Evolutionary conservation across 345 rosid species (phyloP).

Genomic region (Salix dunnii): DNA sequence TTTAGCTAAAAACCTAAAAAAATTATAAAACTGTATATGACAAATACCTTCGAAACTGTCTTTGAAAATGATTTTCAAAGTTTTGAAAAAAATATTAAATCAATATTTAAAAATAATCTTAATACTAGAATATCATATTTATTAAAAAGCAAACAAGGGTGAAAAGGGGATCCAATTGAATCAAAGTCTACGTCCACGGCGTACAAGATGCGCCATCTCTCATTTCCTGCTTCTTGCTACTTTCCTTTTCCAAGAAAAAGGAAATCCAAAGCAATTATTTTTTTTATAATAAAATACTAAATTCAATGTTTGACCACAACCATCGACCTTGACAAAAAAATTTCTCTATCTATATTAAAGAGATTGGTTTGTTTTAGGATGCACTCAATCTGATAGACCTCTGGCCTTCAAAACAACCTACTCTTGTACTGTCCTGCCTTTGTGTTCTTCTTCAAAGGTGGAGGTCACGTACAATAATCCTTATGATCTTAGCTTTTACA

Average conservation of each 20-base stretch:
- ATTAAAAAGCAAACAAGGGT: too few species aligned
- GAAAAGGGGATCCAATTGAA: background rate
- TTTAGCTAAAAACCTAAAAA: background rate
- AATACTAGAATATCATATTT: too few species aligned
- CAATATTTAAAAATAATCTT: too few species aligned
- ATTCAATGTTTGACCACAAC: background rate
- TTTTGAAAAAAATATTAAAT: too few species aligned
- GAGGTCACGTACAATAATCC: background rate
- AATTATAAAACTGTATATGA: background rate
- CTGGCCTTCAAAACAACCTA: background rate
- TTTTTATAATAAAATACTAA: background rate
- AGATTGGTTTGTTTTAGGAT: background rate
- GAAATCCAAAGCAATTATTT: background rate
- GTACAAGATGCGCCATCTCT: background rate
- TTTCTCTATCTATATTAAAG: background rate
- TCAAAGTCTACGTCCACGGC: background rate
- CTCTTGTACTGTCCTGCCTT: background rate
- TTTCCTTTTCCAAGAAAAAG: background rate
- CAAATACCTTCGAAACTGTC: too few species aligned
- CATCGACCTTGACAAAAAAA: background rate
- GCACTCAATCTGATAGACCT: background rate
- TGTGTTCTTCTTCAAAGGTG: background rate
- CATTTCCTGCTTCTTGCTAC: background rate
- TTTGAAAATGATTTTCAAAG: too few species aligned
- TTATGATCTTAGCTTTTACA: background rate